Evolutionary conservation across 495 filamentous ascomycete genomes (phyloP), one percentile per base, ranked within the genome.

Genomic region (Hypoxylon intermedium): DNA sequence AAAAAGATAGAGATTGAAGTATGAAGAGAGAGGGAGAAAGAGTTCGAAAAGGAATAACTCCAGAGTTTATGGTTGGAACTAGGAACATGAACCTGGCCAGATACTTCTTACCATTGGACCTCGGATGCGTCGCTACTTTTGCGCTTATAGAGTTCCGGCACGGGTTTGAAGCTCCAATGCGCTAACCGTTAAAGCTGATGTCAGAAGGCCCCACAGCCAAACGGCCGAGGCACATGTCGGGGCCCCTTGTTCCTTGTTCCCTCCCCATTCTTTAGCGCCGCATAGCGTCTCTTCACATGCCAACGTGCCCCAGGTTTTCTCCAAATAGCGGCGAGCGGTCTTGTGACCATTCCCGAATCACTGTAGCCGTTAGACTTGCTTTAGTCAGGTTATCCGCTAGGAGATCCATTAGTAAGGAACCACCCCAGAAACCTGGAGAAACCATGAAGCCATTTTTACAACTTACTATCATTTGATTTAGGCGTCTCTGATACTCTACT

Each of bases 161-260:
- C 46, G 23, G 20, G 40, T 41, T 19, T 33, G 23, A 50, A 51
- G 44, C 30, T 47, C 47, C 24, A 52, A 31, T 46, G 26, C 42
- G 9, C 48, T 59, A 60, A 28, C 48, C 54, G 50, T 24, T 60
- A 50, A 57, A 45, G 47, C 59, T 67, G 67, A 67, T 67, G 67
- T 70, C 63, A 70, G 59, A 48, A 51, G 37, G 18, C 38, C 34
- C 58, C 67, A 60, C 55, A 13, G 16, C 24, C 54, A 33, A 44
- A 44, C 30, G 63, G 55, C 67, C 67, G 67, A 70, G 67, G 67
- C 36, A 70, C 48, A 58, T 58, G 55, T 38, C 46, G 31, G 31
- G 37, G 20, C 9, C 55, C 46, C 40, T n/a, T 28, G 37, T 18
- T 21, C 18, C 37, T 42, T 19, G 21, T 34, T n/a, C 54, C 23